phyloP scores from a whole-genome alignment of 352 stramenopile genomes.

The Phytophthora cajani region DNA sequence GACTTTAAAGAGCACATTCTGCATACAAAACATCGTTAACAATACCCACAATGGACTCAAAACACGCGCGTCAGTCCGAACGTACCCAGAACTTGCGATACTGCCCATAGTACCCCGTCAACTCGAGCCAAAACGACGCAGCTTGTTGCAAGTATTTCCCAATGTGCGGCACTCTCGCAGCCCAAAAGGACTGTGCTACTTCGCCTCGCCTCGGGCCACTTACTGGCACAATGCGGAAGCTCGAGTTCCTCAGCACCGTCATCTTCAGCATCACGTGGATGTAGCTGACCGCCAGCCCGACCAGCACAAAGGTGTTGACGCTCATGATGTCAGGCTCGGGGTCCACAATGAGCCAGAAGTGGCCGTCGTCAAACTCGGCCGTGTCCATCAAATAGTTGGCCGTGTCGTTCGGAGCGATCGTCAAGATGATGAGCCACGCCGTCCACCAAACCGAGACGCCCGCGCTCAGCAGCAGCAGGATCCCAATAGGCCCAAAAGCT shows the following conservation, averaged over 20 bases:
- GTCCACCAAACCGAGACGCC: slow-evolving; percentile 40
- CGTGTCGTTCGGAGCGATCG: slow-evolving; percentile 38
- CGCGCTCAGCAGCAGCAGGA: slow-evolving; percentile 16
- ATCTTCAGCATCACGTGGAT: slow-evolving; percentile 39
- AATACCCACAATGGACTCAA: background rate
- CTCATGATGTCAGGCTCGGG: slow-evolving; percentile 11
- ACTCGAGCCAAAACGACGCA: slow-evolving; percentile 8
- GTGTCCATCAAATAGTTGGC: slow-evolving; percentile 66
- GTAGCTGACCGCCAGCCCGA: slow-evolving; percentile 26
- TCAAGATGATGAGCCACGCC: slow-evolving; percentile 33
- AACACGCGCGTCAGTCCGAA: background rate
- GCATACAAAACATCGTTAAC: too few relatives aligned
- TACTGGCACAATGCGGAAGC: background rate
- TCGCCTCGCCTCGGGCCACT: background rate
- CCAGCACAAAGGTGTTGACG: slow-evolving; percentile 21
- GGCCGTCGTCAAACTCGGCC: slow-evolving; percentile 45
- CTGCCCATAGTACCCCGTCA: slow-evolving; percentile 15
- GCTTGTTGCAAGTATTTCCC: slow-evolving; percentile 24
- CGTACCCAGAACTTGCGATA: slow-evolving; percentile 22
- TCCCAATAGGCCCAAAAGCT: slow-evolving; percentile 28
- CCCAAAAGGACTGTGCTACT: background rate
- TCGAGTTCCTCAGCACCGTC: slow-evolving; percentile 17
- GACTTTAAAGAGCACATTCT: slow-evolving; percentile 25
- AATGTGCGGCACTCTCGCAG: background rate
- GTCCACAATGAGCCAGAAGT: slow-evolving; percentile 54